Conservation (phyloP, 768 basidiomycete species). For the Tremella mesenterica region DNA sequence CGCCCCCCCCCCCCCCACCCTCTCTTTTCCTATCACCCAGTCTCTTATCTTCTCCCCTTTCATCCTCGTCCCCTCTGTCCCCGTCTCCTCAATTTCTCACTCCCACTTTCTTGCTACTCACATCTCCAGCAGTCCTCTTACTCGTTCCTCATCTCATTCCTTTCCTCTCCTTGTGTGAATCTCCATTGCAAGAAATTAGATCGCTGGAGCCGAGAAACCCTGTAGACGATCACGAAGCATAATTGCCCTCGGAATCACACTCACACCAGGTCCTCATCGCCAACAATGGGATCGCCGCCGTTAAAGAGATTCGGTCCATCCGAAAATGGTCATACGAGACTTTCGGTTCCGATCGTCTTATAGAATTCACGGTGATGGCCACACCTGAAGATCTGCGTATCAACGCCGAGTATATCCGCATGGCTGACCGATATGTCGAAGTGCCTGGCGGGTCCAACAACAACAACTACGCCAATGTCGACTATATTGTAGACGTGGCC, state of each 20-base stretch:
- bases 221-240: no score
- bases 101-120: no score
- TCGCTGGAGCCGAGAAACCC: no score
- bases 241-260: constrained; percentile 1
- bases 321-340: constrained; percentile 99
- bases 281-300: constrained; percentile 98
- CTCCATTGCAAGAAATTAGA: no score
- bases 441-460: constrained; percentile 97
- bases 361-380: constrained; percentile 99
- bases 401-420: constrained; percentile 98
- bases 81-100: no score
- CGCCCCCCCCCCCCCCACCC: background rate
- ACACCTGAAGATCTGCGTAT: constrained; percentile 92
- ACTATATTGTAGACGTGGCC: constrained; percentile 95
- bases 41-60: no score
- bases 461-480: constrained; percentile 99
- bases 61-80: no score
- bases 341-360: constrained; percentile 86
- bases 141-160: no score
- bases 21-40: no score
- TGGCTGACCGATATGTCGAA: constrained; percentile 98
- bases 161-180: no score
- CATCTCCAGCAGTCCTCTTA: no score
- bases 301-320: constrained; percentile 97
- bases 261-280: constrained; percentile 79